Evolutionary conservation across 768 basidiomycete species (phyloP).

Genomic region (Termitomyces eurrhizus): DNA sequence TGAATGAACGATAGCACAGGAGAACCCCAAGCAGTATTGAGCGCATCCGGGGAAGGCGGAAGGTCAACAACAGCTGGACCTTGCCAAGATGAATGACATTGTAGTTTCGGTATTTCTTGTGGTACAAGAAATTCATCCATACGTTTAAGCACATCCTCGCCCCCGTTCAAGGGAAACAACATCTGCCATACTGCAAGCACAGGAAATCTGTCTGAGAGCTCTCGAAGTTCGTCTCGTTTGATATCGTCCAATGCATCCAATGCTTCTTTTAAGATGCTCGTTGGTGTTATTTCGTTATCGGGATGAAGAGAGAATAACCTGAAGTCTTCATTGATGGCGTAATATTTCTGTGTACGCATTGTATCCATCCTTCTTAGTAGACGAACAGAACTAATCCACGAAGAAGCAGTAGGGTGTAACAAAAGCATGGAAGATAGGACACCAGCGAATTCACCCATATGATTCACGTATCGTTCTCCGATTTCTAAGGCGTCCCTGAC

Average conservation of each 20-base stretch:
- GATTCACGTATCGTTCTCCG: not conserved
- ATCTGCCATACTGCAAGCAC: constrained; percentile 5
- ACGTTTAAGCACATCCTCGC: not conserved
- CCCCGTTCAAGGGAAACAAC: not conserved
- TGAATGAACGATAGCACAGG: too few species aligned
- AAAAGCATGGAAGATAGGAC: constrained; percentile 4
- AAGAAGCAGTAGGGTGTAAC: constrained; percentile 1
- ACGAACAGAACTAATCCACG: not conserved
- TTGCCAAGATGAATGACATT: not conserved
- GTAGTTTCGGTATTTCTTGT: not conserved
- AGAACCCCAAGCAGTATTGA: too few species aligned
- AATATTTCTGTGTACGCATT: not conserved
- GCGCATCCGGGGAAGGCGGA: too few species aligned
- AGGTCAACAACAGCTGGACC: too few species aligned
- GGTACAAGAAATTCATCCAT: not conserved
- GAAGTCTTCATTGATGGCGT: constrained; percentile 5
- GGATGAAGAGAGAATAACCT: too few species aligned
- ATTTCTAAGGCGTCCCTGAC: not conserved
- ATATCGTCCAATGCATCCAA: not conserved
- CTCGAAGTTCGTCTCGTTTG: not conserved
- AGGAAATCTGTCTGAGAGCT: not conserved
- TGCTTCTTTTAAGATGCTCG: not conserved
- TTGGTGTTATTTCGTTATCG: not conserved
- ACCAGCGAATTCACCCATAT: not conserved
- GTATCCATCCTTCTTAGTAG: not conserved